Conservation (phyloP, 305 asterid species). For the Galium porrigens region DNA sequence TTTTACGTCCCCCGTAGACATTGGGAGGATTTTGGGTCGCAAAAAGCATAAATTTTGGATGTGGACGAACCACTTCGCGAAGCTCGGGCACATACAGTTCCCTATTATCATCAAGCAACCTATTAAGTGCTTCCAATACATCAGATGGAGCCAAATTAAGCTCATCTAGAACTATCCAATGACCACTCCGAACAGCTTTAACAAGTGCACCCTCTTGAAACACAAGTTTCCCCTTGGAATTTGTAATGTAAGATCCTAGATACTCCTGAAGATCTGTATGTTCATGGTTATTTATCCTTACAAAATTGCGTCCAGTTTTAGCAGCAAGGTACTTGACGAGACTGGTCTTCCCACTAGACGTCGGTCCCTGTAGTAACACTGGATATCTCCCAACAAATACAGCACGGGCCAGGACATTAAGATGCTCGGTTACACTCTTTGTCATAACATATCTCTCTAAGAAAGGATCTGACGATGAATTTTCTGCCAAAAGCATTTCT, state of each 20-base stretch:
- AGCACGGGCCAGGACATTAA: constrained; percentile 64
- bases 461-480: constrained; percentile 13
- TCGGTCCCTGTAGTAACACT: constrained; percentile 90
- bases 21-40: constrained; percentile 98
- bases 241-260: constrained; percentile 83
- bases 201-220: constrained; percentile 92
- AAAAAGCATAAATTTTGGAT: constrained; percentile 78
- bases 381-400: constrained; percentile 73
- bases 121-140: constrained; percentile 87
- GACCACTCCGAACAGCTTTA: constrained; percentile 80
- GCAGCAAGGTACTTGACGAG: constrained; percentile 79
- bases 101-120: constrained; percentile 90
- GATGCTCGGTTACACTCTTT: constrained; percentile 61
- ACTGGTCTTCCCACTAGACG: constrained; percentile 99
- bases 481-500: constrained; percentile 16
- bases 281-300: constrained; percentile 87
- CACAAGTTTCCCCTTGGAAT: constrained; percentile 72
- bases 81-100: constrained; percentile 91
- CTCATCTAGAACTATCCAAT: constrained; percentile 97
- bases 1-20: constrained; percentile 86
- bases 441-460: constrained; percentile 52
- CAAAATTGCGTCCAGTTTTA: constrained; percentile 68
- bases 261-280: constrained; percentile 98
- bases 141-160: constrained; percentile 99
- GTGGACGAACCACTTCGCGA: constrained; percentile 64